Base-by-base conservation (phyloP, 1,139 yeast genomes). In the Hyphopichia burtonii region DNA sequence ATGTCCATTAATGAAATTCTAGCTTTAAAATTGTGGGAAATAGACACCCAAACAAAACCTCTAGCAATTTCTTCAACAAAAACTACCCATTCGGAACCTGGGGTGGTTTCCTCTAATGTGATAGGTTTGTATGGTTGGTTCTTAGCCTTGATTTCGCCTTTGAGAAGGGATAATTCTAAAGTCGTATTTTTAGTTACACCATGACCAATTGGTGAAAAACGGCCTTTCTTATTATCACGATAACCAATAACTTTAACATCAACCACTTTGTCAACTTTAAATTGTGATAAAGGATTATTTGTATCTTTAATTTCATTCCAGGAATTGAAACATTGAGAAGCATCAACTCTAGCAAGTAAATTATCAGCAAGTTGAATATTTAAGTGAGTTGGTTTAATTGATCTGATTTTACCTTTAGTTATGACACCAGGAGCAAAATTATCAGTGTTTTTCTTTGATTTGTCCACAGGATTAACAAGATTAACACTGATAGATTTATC, bases 361-460 rank as follows among this genome's bases (percentile, higher is more conserved):
- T 86, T 84, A 46, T 86, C 95, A 38, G 94, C 91, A 42, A 90
- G 68, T 45, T 77, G 78, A 34, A 91, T 84, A 54, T 84, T 83
- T 53, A 91, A 69, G 63, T 88, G 94, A 10, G 90, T 82, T 40
- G 79, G 82, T 56, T 86, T 86, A 38, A 87, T 76, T 2, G 84
- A 71, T 42, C 76, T 80, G 44, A 91, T 66, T 19, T 63, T 57
- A 31, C 85, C 95, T 50, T 77, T 73, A 15, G 93, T 82, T 22
- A 73, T 46, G 34, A 66, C 74, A 34, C 96, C 96, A 16, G 83
- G 75, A 9, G 68, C 61, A 51, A 66, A 78, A 38, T 86, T 91
- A 36, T 71, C 68, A 31, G 79, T 52, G 3, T 56, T 54, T 42
- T 70, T 73, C 49, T 80, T 72, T 3, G 76, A 45, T 1, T 57